Evolutionary conservation across 2,329 filamentous ascomycete genomes (phyloP), one percentile per base, ranked within the genome.

Genomic region (Penicillium sp.): DNA sequence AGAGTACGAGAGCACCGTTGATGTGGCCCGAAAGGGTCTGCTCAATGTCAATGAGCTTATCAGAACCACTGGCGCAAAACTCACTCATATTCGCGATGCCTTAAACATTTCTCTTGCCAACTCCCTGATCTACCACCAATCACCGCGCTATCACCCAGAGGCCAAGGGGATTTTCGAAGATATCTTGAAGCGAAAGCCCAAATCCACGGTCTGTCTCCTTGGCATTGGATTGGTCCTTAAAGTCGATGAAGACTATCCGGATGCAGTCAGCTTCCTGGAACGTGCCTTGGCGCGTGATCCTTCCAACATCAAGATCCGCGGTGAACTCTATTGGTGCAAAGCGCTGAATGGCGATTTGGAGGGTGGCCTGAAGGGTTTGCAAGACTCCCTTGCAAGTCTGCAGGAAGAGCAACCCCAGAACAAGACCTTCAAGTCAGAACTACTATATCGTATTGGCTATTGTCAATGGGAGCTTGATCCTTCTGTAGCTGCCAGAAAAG

Each of bases 271-370:
- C 26, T 96, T 95, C 65, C 75, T 99, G 12, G 81, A 81, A 36
- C 83, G 89, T 57, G 94, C 94, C 1, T 70, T 95, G 24, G 70
- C 85, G 58, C 83, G 88, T 23, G 90, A 96, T 65, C 76, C 80
- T 2, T 76, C 78, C 10, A 96, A 96, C 61, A 77, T 91, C 18
- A 87, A 86, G 28, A 87, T 99, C 41, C 86, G 85, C 50, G 87
- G 88, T 15, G 95, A 99, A 72, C 85, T 90, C 16, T 93, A 91
- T 1, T 99, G 94, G 94, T 91, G 94, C 57, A 90, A 88, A 66
- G 89, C 91, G 9, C 80, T 95, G 13, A 88, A 85, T 63, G 90
- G 90, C 10, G 85, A 96, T 63, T 86, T 90, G 68, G 72, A 80
- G 47, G 74, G 74, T 18, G 90, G 89, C 9, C 80, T 86, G 41